Base-by-base conservation (phyloP, 805 yeast species). In the Sporopachydermia lactativora region DNA sequence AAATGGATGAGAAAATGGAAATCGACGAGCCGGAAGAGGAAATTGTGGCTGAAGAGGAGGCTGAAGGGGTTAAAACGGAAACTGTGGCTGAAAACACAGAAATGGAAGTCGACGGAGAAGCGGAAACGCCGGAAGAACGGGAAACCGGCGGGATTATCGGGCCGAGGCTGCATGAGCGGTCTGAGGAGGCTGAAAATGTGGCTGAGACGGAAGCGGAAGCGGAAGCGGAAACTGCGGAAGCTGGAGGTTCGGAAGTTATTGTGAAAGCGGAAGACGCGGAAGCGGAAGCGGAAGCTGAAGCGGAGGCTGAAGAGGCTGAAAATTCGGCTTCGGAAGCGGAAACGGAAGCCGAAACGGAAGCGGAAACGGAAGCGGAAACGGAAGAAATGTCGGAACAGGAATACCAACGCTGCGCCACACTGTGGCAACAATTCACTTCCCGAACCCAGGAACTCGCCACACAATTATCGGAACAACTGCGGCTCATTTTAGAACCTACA, bases 401-500 rank as follows among this genome's bases (percentile, higher is more conserved):
- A 43, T 84, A 95, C 8, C 69, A 83, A 42, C 77, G 68, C n/a
- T n/a, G n/a, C n/a, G n/a, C n/a, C n/a, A n/a, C n/a, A 6, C 54
- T 85, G 24, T 94, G 98, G 98, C 75, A 72, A 49, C 62, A 70
- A 45, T 80, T 94, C 55, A 96, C 88, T 52, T 57, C 75, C 15
- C 74, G 82, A n/a, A 86, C 96, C 0, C 81, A 79, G 42, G 97
- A 88, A 47, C 64, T 92, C 28, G 81, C 96, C 2, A 75, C 94
- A 1, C 77, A 84, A 15, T 66, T 92, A 35, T 80, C 95, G 55
- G 99, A 92, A 61, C 98, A 92, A 59, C 67, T 92, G 44, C 70
- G 99, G 35, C 70, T 92, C 47, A 92, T 92, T 54, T 65, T 92
- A 47, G 97, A 88, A 57, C 99, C 99, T 3, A 92, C 98, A 0